Conservation (phyloP, 129 eudicot species). For the Dittrichia graveolens region DNA sequence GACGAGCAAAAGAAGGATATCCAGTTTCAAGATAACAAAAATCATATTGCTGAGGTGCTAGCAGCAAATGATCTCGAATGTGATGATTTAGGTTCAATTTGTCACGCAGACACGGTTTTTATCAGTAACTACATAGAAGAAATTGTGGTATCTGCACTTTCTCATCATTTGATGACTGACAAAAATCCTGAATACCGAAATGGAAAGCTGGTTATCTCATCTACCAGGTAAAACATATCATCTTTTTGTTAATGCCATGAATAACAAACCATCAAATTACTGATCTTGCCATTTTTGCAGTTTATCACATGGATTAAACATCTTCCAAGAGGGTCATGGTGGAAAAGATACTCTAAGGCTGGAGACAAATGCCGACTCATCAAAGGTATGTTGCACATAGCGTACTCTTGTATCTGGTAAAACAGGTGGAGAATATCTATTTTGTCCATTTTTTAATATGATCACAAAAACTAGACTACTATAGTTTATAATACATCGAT, state of each 20-base stretch:
- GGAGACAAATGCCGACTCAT: conserved; percentile 73
- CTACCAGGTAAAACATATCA: conserved; percentile 52
- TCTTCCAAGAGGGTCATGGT: conserved; percentile 78
- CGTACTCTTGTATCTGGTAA: background rate
- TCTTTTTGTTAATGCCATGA: background rate
- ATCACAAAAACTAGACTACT: background rate
- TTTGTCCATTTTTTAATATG: background rate
- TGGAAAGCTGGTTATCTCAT: conserved; percentile 90
- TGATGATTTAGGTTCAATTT: conserved; percentile 82
- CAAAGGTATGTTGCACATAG: conserved; percentile 55
- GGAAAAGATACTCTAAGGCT: conserved; percentile 69
- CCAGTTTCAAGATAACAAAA: conserved; percentile 80
- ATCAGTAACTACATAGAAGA: conserved; percentile 77
- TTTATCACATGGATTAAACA: conserved; percentile 88
- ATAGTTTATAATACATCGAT: background rate
- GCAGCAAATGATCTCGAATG: conserved; percentile 92
- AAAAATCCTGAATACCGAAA: conserved; percentile 82
- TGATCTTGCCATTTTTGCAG: conserved; percentile 39
- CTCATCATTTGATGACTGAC: conserved; percentile 75
- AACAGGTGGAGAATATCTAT: background rate
- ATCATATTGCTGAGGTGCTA: conserved; percentile 88
- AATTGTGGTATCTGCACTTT: conserved; percentile 89
- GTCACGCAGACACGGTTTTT: conserved; percentile 75
- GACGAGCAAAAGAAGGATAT: conserved; percentile 81
- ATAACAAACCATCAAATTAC: conserved; percentile 11